A percentile compares a stretch with the other conserved stretches of the same genome.
These are phyloP conservation scores for Emmonsiellopsis sp. DNA, from an alignment of 2,329 filamentous ascomycete species.

Conservation along the genomic window DNA sequence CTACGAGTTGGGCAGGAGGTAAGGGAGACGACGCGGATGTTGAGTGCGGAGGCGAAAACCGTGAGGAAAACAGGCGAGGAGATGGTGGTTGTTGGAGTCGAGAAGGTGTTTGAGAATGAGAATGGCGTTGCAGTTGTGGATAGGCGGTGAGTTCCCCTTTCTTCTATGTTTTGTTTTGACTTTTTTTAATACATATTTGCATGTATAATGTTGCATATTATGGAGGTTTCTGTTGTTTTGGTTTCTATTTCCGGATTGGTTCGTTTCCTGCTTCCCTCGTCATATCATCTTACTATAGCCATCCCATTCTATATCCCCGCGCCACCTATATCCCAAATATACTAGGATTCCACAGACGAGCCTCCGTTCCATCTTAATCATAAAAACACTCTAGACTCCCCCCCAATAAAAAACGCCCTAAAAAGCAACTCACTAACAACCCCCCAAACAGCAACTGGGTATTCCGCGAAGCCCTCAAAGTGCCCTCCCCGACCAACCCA, in stretches of 20 bases:
- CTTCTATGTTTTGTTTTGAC: neutral
- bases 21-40: constrained; percentile 47
- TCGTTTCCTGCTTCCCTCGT: neutral
- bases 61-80: constrained; percentile 46
- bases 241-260: neutral
- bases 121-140: constrained; percentile 46
- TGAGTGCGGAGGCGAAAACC: constrained; percentile 46
- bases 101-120: constrained; percentile 49
- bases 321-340: too few species aligned
- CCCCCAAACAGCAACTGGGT: constrained; percentile 32
- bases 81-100: constrained; percentile 57
- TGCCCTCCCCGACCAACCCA: constrained; percentile 7
- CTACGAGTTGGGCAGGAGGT: constrained; percentile 48
- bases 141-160: constrained; percentile 31
- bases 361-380: too few species aligned
- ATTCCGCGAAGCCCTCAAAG: constrained; percentile 31
- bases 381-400: too few species aligned
- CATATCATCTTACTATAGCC: too few species aligned
- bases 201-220: neutral
- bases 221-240: constrained; percentile 9
- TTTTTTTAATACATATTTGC: neutral
- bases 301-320: too few species aligned
- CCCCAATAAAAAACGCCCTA: neutral
- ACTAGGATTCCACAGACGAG: too few species aligned
- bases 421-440: neutral